Percentiles rank a stretch among this genome's conserved stretches.
Evolutionary conservation across 2,329 filamentous ascomycete species (phyloP).

Genomic region (Davidsoniella neocaledoniae): DNA sequence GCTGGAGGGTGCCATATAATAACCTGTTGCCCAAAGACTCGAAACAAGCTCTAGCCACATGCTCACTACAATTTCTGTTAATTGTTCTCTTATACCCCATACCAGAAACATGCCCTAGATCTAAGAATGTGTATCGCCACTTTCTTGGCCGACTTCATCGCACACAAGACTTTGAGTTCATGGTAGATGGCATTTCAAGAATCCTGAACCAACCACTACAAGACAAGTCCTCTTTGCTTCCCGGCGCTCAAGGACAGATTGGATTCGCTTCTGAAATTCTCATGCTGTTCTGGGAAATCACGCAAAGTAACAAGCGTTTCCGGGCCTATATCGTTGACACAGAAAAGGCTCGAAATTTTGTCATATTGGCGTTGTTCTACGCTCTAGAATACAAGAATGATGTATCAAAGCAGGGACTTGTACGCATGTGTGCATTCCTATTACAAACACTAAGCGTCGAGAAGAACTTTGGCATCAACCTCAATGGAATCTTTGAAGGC

Average conservation of each 20-base stretch:
- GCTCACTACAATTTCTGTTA: conserved; percentile 80
- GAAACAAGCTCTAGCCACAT: conserved; percentile 78
- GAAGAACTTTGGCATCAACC: conserved; percentile 69
- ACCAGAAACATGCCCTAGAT: conserved; percentile 51
- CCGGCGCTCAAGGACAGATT: conserved; percentile 36
- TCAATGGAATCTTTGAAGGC: conserved; percentile 77
- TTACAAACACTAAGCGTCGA: conserved; percentile 91
- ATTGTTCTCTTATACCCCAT: conserved; percentile 74
- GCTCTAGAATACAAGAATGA: conserved; percentile 80
- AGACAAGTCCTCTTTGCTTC: conserved; percentile 73
- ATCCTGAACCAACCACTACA: conserved; percentile 87
- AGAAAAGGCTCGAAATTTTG: conserved; percentile 79
- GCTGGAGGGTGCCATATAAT: conserved; percentile 88
- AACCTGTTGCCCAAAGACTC: conserved; percentile 82
- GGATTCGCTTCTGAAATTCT: conserved; percentile 82
- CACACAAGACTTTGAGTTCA: conserved; percentile 93
- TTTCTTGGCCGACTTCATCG: conserved; percentile 81
- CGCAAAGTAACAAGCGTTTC: conserved; percentile 96
- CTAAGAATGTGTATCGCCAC: conserved; percentile 87
- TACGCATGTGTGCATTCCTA: conserved; percentile 95
- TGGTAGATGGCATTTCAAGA: conserved; percentile 84
- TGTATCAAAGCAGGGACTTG: conserved; percentile 72
- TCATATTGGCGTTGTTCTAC: conserved; percentile 81
- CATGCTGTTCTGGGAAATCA: conserved; percentile 92
- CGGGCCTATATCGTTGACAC: conserved; percentile 94